A percentile compares a stretch with the other conserved stretches of the same genome.
Conservation (phyloP, 192 early-diverging fungal species). For the Entophlyctis helioformis region DNA sequence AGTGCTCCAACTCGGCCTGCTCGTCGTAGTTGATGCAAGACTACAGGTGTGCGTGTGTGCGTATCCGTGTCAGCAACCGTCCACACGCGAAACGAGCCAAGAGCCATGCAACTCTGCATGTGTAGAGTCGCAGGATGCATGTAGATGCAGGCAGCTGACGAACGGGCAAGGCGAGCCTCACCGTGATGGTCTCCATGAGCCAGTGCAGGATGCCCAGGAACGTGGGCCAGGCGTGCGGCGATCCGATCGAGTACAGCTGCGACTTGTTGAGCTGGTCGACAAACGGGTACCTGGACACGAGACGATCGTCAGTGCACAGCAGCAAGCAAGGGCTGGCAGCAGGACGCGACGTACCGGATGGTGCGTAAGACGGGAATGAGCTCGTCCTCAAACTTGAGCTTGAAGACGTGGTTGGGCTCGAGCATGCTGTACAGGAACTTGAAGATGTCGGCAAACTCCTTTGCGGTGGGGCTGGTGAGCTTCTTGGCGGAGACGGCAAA, state of each 20-base stretch:
- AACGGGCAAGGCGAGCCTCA: conserved; percentile 4
- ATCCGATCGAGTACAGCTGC: conserved; percentile 52
- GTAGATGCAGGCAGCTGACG: too few relatives aligned
- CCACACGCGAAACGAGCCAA: background rate
- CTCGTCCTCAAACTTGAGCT: conserved; percentile 62
- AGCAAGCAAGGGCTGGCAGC: background rate
- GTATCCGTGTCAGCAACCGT: background rate
- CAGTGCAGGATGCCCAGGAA: conserved; percentile 60
- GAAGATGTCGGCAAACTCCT: conserved; percentile 66
- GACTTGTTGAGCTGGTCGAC: conserved; percentile 58
- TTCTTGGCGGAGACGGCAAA: conserved; percentile 41
- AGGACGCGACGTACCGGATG: conserved; percentile 32
- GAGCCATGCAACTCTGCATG: too few relatives aligned
- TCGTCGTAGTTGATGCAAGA: conserved; percentile 42
- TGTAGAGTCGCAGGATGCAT: too few relatives aligned
- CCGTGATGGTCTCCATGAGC: conserved; percentile 62
- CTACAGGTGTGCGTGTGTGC: conserved; percentile 14
- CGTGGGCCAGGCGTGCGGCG: conserved; percentile 58
- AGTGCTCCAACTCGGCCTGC: conserved; percentile 6
- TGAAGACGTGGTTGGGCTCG: conserved; percentile 49
- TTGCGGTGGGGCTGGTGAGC: conserved; percentile 46
- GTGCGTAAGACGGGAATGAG: conserved; percentile 45
- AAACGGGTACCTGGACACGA: conserved; percentile 33
- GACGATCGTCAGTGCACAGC: conserved; percentile 2
- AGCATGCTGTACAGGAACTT: conserved; percentile 58